Percentiles rank a stretch among this genome's conserved stretches.
Evolutionary conservation across 352 stramenopile species (phyloP).

Genomic region (Globisporangium viniferum): DNA sequence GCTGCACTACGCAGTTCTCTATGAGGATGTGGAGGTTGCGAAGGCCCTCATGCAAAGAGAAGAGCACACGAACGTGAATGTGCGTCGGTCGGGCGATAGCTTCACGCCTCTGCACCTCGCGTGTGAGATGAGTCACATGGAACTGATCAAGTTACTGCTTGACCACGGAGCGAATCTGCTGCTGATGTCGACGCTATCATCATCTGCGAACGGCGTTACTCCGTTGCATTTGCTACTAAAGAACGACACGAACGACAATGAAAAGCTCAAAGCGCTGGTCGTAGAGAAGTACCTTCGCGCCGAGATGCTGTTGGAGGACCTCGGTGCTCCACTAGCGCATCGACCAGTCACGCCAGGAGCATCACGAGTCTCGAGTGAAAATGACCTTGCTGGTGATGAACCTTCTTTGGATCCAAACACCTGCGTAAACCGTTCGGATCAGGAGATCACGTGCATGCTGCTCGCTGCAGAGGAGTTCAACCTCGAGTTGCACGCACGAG

Average conservation of each 20-base stretch:
- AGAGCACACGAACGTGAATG: constrained; percentile 51
- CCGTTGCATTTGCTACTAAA: constrained; percentile 54
- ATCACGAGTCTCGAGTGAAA: background rate
- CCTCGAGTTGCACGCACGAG: constrained; percentile 37
- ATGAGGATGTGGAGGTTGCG: constrained; percentile 46
- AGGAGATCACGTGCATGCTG: constrained; percentile 38
- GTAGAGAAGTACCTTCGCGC: constrained; percentile 29
- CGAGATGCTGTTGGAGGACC: constrained; percentile 44
- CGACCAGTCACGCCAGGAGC: background rate
- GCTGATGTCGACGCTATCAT: constrained; percentile 43
- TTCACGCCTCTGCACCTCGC: constrained; percentile 69
- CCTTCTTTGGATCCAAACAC: background rate
- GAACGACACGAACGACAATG: constrained; percentile 43
- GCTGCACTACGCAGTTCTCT: constrained; percentile 66
- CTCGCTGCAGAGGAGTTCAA: constrained; percentile 54
- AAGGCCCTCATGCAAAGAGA: constrained; percentile 27
- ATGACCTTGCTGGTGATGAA: background rate
- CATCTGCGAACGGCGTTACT: constrained; percentile 33
- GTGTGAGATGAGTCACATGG: constrained; percentile 50
- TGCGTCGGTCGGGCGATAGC: constrained; percentile 51
- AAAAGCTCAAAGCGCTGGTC: constrained; percentile 44
- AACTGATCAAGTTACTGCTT: constrained; percentile 44
- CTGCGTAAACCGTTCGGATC: background rate
- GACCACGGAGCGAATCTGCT: constrained; percentile 48
- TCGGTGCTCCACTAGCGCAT: constrained; percentile 16